phyloP scores from a whole-genome alignment of 768 basidiomycete species.

The Suillus clintonianus region DNA sequence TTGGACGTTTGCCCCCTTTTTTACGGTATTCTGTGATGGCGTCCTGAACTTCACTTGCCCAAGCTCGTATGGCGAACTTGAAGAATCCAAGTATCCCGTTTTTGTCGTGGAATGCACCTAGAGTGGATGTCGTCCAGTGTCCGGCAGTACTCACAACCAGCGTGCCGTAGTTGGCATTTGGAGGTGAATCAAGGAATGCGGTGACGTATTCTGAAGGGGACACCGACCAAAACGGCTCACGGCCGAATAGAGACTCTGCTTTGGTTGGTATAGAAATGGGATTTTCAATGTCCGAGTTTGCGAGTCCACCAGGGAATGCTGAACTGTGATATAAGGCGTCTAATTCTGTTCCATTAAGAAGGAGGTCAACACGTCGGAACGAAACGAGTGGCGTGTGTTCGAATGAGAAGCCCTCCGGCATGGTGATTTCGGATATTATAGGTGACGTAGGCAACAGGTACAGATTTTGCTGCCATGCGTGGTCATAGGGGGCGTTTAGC shows the following conservation, averaged over 20 bases:
- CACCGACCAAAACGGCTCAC: constrained; percentile 57
- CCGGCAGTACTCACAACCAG: constrained; percentile 65
- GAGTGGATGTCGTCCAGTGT: constrained; percentile 66
- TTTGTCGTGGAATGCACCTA: constrained; percentile 43
- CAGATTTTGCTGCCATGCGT: constrained; percentile 66
- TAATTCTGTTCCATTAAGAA: constrained; percentile 52
- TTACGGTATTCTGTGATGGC: constrained; percentile 38
- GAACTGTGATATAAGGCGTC: constrained; percentile 40
- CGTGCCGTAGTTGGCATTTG: constrained; percentile 57
- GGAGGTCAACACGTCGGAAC: constrained; percentile 65
- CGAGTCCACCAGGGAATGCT: constrained; percentile 14
- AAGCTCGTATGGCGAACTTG: constrained; percentile 51
- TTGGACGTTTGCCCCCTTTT: constrained; percentile 24
- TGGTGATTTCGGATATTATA: constrained; percentile 31
- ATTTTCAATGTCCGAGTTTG: constrained; percentile 17
- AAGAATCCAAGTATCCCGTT: constrained; percentile 61
- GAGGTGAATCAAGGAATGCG: constrained; percentile 45
- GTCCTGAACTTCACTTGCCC: constrained; percentile 54
- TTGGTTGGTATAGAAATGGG: constrained; percentile 30
- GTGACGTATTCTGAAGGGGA: constrained; percentile 54
- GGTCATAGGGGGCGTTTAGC: constrained; percentile 54
- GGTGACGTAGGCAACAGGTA: constrained; percentile 58
- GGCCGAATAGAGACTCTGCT: constrained; percentile 49
- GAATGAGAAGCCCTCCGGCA: constrained; percentile 58
- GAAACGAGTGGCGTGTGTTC: constrained; percentile 59